Conservation (phyloP, 169 alveolate species). For the Eimeria acervulina region DNA sequence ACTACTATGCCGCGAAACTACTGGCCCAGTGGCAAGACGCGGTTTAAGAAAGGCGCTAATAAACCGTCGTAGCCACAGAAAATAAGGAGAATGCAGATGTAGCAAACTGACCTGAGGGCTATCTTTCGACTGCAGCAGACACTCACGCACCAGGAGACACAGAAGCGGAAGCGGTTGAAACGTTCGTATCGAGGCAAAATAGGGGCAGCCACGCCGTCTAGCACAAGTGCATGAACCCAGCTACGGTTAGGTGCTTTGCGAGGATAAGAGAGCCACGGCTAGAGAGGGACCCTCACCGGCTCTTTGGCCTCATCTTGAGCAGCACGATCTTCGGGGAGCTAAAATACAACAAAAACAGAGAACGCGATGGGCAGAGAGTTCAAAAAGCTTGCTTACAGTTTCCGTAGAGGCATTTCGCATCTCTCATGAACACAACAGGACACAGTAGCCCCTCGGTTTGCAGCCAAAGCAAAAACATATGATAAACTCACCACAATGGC, state of each 20-base stretch:
- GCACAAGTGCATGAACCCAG: background rate
- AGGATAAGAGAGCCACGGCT: too few species aligned
- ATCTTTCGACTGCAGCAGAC: background rate
- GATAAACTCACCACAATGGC: background rate
- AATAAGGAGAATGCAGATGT: background rate
- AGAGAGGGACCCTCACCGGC: background rate
- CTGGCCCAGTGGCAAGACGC: background rate
- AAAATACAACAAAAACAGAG: background rate
- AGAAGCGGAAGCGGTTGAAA: background rate
- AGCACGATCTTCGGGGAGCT: conserved; percentile 53
- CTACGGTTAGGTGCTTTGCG: background rate
- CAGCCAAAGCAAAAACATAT: background rate
- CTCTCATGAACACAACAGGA: background rate
- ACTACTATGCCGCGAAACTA: too few species aligned
- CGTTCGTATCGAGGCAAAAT: background rate
- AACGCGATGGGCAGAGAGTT: background rate
- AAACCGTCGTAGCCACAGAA: background rate
- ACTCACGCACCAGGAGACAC: background rate
- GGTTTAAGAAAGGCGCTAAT: background rate
- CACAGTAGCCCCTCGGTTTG: background rate
- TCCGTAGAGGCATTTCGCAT: background rate
- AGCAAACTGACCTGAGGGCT: conserved; percentile 33
- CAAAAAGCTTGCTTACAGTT: background rate
- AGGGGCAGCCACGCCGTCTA: background rate
- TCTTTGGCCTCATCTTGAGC: conserved; percentile 17